phyloP scores from a whole-genome alignment of 345 rosid genomes.

The Aurinia saxatilis region DNA sequence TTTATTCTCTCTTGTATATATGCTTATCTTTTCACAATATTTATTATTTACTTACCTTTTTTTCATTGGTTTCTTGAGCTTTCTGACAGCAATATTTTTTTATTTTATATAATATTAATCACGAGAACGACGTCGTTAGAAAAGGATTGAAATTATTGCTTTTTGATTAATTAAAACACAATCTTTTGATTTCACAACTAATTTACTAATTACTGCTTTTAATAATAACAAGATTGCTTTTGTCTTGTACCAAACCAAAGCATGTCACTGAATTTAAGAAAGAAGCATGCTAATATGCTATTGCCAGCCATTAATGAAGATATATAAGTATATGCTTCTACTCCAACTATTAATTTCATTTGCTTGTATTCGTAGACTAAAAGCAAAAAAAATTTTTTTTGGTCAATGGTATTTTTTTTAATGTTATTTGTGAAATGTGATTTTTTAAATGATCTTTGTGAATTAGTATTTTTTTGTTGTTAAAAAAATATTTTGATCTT shows the following conservation, averaged over 20 bases:
- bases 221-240: not conserved
- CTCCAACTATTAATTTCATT: not conserved
- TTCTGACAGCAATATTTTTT: not conserved
- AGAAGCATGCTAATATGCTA: not conserved
- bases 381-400: no score
- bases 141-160: not conserved
- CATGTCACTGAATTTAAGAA: not conserved
- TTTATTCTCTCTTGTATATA: not conserved
- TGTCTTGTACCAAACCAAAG: not conserved
- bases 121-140: not conserved
- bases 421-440: no score
- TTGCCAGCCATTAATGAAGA: not conserved
- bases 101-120: not conserved
- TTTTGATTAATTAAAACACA: not conserved
- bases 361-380: no score
- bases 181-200: no score
- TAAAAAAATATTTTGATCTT: no score
- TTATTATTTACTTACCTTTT: not conserved
- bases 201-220: not conserved
- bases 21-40: not conserved
- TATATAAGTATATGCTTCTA: not conserved
- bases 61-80: conserved; percentile 11
- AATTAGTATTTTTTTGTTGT: no score
- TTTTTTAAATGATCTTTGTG: no score
- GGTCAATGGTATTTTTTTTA: no score